phyloP scores from a whole-genome alignment of 345 rosid genomes.

The Cardamine chenopodiifolia region DNA sequence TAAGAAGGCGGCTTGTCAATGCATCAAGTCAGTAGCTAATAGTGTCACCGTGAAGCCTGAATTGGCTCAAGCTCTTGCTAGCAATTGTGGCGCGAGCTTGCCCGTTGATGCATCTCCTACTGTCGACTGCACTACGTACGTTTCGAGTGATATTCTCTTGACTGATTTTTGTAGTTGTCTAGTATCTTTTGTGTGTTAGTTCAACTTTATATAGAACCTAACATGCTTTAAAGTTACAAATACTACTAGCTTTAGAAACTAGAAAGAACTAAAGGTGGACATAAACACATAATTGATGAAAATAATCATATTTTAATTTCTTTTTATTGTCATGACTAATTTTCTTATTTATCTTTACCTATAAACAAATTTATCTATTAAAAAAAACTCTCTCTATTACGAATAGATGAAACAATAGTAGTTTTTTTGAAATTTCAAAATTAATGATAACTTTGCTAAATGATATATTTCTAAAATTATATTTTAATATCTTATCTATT shows the following conservation, averaged over 20 bases:
- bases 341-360: not conserved
- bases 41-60: conserved; percentile 55
- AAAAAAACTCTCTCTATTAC: not conserved
- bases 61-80: conserved; percentile 62
- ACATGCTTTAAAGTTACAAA: not conserved
- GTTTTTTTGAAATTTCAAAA: not conserved
- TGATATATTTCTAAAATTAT: not conserved
- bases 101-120: conserved; percentile 57
- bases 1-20: conserved; percentile 63
- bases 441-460: not conserved
- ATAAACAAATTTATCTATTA: too few species aligned
- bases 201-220: not conserved
- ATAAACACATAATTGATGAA: not conserved
- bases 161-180: conserved; percentile 9
- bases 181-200: not conserved
- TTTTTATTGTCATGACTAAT: not conserved
- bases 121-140: conserved; percentile 68
- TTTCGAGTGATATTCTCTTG: conserved; percentile 12
- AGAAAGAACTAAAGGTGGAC: not conserved
- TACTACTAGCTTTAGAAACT: not conserved
- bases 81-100: conserved; percentile 57
- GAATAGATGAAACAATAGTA: conserved; percentile 1
- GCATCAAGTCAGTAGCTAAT: conserved; percentile 64
- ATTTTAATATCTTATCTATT: too few species aligned
- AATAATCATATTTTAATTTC: not conserved